Conservation (phyloP, 331 rosid genomes). For the Malus hybrid region DNA sequence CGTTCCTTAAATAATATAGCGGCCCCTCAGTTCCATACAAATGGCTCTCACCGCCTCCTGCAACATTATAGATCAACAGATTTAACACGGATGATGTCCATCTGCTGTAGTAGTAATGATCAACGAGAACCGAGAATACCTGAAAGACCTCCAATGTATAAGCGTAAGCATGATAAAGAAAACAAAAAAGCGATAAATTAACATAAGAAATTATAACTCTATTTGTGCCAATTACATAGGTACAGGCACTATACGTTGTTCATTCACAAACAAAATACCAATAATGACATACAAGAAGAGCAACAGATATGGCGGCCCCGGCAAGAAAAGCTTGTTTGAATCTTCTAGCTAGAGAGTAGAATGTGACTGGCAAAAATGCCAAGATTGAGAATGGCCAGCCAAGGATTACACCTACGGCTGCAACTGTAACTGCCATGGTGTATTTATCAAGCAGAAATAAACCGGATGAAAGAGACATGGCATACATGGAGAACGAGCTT, state of each 20-base stretch:
- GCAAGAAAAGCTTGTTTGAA: slow-evolving; percentile 62
- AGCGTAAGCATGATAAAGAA: not conserved
- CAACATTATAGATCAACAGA: slow-evolving; percentile 71
- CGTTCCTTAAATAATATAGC: slow-evolving; percentile 79
- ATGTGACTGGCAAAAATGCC: slow-evolving; percentile 79
- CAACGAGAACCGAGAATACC: slow-evolving; percentile 60
- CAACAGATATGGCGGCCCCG: slow-evolving; percentile 57
- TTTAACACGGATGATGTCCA: slow-evolving; percentile 98
- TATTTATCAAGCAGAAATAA: slow-evolving; percentile 79
- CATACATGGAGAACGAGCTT: slow-evolving; percentile 97
- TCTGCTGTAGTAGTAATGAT: slow-evolving; percentile 56
- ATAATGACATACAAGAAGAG: slow-evolving; percentile 66
- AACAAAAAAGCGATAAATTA: not conserved
- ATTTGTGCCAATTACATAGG: not conserved
- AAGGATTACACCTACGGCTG: slow-evolving; percentile 78
- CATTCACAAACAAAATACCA: not conserved
- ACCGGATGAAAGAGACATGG: slow-evolving; percentile 82
- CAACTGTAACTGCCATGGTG: slow-evolving; percentile 67
- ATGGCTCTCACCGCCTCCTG: slow-evolving; percentile 96
- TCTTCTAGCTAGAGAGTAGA: slow-evolving; percentile 57
- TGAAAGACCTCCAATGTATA: slow-evolving; percentile 21
- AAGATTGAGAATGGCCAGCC: slow-evolving; percentile 99
- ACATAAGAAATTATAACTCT: not conserved
- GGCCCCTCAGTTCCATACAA: slow-evolving; percentile 91
- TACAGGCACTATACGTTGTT: not conserved